Base-by-base conservation (phyloP, 805 yeast species). In the Hanseniaspora valbyensis region DNA sequence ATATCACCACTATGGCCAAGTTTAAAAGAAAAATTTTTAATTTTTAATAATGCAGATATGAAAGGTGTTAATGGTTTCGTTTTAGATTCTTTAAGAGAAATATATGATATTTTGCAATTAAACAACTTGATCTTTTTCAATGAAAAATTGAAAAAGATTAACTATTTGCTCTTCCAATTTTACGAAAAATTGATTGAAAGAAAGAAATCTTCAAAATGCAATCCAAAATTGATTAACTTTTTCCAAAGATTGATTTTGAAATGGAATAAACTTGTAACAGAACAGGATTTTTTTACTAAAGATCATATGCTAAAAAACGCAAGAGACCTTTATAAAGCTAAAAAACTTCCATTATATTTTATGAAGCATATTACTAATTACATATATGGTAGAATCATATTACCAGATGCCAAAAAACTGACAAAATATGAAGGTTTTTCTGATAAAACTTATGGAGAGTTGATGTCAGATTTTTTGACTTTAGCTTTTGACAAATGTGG, bases 381-480 rank as follows among this genome's bases (percentile, higher is more conserved):
- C 34, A 42, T 82, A 2, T 89, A 89, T 62, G 67, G 83, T 0
- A 71, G 96, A 57, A 73, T 83, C 1, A 90, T 89, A 7, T 78
- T 94, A 1, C 92, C 95, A 0, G 73, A 80, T 32, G 78, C 83
- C 0, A 67, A 70, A 16, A 76, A 76, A 50, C 68, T 89, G 50
- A 73, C 80, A 49, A 70, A 76, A 3, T 89, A 89, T 63, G 79
- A 80, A 59, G 94, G 95, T 0, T 89, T 89, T 61, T 84, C 95
- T 7, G 88, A 84, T 55, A 84, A 80, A 58, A 95, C 87, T 0
- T 89, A 89, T 63, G 96, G 96, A 9, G 96, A 89, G 64, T 67
- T 89, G 52, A 69, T 89, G 61, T 96, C 96, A 0, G 68, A 72
- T 4, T 85, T 89, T 57, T 69, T 84, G 38, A 74, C 87, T 37